These are phyloP conservation scores for Lichenothelia convexa DNA, from an alignment of 495 filamentous ascomycete species.

Conservation along the genomic window DNA sequence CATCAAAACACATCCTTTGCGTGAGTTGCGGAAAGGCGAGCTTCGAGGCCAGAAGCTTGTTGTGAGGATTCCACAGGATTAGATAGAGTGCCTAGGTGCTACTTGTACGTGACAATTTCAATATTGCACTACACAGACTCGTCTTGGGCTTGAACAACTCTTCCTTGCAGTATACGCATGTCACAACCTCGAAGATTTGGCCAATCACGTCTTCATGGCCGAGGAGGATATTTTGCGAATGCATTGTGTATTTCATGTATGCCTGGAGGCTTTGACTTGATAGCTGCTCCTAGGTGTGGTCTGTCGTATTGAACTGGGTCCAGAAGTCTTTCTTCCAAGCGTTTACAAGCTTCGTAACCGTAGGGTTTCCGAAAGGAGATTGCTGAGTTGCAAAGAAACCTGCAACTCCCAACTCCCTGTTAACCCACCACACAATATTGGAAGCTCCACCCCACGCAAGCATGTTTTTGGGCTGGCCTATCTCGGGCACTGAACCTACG, in stretches of 20 bases:
- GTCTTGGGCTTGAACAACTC: not conserved
- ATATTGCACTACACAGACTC: not conserved
- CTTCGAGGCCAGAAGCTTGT: not conserved
- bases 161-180: not conserved
- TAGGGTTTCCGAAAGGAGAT: not conserved
- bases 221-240: not conserved
- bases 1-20: slow-evolving; percentile 1
- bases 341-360: not conserved
- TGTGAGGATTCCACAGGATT: slow-evolving; percentile 1
- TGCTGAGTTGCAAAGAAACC: not conserved
- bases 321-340: not conserved
- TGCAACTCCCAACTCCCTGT: slow-evolving; percentile 1
- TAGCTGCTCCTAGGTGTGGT: not conserved
- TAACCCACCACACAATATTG: slow-evolving; percentile 1
- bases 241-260: not conserved
- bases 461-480: not conserved
- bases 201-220: not conserved
- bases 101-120: not conserved
- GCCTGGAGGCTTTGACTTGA: not conserved
- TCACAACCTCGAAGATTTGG: not conserved
- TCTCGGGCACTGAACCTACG: not conserved
- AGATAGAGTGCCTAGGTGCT: not conserved
- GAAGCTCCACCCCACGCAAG: slow-evolving; percentile 3
- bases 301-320: not conserved
- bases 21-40: slow-evolving; percentile 1